Evolutionary conservation across 257 asterid genomes (phyloP).

Genomic region (Solanum dulcamara): DNA sequence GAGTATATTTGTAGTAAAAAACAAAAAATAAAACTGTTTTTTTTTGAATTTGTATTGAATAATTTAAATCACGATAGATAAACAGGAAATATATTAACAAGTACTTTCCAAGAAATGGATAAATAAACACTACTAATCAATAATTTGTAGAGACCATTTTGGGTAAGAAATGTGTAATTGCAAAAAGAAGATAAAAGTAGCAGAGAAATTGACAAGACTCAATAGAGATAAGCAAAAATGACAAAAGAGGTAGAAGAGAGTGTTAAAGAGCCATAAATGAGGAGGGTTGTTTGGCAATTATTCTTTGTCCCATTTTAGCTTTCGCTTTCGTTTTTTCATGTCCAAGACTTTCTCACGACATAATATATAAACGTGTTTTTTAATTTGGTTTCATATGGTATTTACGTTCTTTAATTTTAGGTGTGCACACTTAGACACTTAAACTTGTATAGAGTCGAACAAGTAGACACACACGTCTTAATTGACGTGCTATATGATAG

Average conservation of each 20-base stretch:
- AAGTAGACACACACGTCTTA: too few species aligned
- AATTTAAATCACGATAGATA: neutral
- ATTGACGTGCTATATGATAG: too few species aligned
- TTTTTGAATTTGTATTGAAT: neutral
- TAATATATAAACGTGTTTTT: too few species aligned
- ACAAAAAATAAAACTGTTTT: neutral
- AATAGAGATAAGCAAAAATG: neutral
- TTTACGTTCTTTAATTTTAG: too few species aligned
- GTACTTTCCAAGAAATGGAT: neutral
- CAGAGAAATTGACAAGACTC: neutral
- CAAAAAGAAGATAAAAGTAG: neutral
- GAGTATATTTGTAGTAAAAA: neutral
- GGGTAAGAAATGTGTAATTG: neutral
- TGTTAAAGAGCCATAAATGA: constrained; percentile 17
- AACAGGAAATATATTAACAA: too few species aligned
- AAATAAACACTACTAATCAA: neutral
- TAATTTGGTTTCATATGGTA: too few species aligned
- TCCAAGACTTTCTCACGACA: too few species aligned
- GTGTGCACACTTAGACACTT: too few species aligned
- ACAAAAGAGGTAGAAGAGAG: neutral
- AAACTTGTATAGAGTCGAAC: too few species aligned
- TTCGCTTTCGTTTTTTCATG: too few species aligned
- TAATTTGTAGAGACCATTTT: neutral
- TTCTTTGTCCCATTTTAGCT: neutral
- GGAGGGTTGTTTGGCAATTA: neutral